Evolutionary conservation across 2,329 filamentous ascomycete species (phyloP), one percentile per base, ranked within the genome.

Genomic region (Coniella vitis): DNA sequence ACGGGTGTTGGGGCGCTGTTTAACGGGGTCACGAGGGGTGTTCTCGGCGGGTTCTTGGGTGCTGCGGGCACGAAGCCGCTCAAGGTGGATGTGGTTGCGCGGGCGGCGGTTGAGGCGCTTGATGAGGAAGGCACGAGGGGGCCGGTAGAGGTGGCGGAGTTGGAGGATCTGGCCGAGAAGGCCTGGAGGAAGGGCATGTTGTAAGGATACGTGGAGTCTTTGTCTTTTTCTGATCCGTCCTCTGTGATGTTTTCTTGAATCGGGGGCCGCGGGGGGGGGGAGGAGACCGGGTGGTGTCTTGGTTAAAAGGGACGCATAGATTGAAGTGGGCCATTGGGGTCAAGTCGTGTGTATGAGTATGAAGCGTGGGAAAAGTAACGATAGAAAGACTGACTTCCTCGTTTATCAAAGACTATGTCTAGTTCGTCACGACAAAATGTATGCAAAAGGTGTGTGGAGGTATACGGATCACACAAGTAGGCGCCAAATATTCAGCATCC

Each of bases 161-260:
- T 98, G 56, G 88, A 95, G 64, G 78, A 81, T 56, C 68, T 97
- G 58, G 90, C 87, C 10, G 84, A 77, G 52, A 86, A 84, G 63
- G 84, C 82, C 3, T 97, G 93, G 93, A 84, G 93, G 63, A 90
- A 86, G 67, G 82, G 78, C 16, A 97, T 98, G 93, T 67, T 94
- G 58, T 96, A 68, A 75, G 35, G 34, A 7, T 7, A 4, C 4
- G n/a, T 9, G 35, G 35, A 17, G 17, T 20, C 5, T 38, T 13
- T 5, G 37, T 22, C 5, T 17, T 8, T 8, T 9, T 3, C 3
- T 22, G 38, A n/a, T n/a, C n/a, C n/a, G n/a, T n/a, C n/a, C n/a
- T n/a, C n/a, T n/a, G n/a, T n/a, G n/a, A n/a, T n/a, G n/a, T n/a
- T n/a, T n/a, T n/a, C n/a, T n/a, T n/a, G n/a, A n/a, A n/a, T n/a